Conservation (phyloP, 164 flowering plant species). For the Berberis thunbergii region DNA sequence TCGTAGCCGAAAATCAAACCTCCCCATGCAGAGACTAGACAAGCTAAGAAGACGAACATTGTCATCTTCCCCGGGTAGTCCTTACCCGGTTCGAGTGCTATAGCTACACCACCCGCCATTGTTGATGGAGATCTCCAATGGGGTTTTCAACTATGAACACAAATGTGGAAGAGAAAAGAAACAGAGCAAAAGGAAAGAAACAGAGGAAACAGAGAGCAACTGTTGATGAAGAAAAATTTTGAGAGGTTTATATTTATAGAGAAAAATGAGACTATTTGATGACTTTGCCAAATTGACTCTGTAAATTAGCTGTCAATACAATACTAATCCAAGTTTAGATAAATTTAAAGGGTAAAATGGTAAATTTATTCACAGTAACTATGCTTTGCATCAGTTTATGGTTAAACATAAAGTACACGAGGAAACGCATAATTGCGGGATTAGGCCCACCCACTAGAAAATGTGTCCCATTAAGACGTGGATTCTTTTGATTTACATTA, state of each 20-base stretch:
- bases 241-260: background rate
- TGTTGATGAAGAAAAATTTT: background rate
- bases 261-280: background rate
- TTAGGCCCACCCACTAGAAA: no score
- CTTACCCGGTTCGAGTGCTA: background rate
- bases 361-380: no score
- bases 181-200: background rate
- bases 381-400: no score
- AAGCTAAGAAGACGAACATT: background rate
- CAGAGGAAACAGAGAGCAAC: background rate
- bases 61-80: background rate
- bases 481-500: no score
- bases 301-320: no score
- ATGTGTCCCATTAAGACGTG: no score
- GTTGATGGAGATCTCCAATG: background rate
- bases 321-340: no score
- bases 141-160: background rate
- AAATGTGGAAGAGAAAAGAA: background rate
- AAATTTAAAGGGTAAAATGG: no score
- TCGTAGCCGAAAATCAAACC: constrained; percentile 3
- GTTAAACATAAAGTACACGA: no score
- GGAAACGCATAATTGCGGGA: no score
- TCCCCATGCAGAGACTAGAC: constrained; percentile 1
- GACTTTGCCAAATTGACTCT: no score
- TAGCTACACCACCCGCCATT: constrained; percentile 1